Percentiles rank a stretch among this genome's conserved stretches.
These are phyloP conservation scores for Neurospora sp. DNA, from an alignment of 495 filamentous ascomycete species.

Conservation along the genomic window DNA sequence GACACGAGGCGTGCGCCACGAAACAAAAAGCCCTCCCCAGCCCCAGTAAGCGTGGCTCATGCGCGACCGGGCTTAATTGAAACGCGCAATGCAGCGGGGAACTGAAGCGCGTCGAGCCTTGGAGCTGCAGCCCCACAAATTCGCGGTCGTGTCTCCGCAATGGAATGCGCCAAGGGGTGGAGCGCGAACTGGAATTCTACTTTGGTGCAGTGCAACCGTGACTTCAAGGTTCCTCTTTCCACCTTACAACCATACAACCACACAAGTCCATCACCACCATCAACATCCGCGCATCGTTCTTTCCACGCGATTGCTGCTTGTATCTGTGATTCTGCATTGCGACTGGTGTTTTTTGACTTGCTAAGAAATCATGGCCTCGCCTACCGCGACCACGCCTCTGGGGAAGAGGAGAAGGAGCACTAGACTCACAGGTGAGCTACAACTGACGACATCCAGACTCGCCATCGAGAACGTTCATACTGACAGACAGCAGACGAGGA, in stretches of 20 bases:
- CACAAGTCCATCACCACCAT: constrained; percentile 1
- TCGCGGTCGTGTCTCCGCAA: constrained; percentile 17
- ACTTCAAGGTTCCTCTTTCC: constrained; percentile 5
- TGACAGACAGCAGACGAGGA: constrained; percentile 22
- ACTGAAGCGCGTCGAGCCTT: background rate
- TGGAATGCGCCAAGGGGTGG: constrained; percentile 5
- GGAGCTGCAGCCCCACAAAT: constrained; percentile 5
- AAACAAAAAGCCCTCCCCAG: background rate
- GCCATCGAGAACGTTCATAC: constrained; percentile 13
- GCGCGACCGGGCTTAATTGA: constrained; percentile 13
- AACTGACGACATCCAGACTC: constrained; percentile 4
- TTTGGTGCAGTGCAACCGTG: background rate
- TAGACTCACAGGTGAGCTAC: constrained; percentile 46
- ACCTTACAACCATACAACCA: background rate
- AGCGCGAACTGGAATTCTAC: constrained; percentile 2
- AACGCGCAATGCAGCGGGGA: constrained; percentile 8
- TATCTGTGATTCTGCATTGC: constrained; percentile 1
- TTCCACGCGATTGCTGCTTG: constrained; percentile 6
- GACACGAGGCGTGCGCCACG: background rate
- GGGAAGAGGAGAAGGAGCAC: constrained; percentile 63
- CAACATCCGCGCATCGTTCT: constrained; percentile 19
- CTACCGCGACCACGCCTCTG: constrained; percentile 43
- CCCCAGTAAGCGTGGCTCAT: background rate
- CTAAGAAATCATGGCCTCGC: constrained; percentile 34
- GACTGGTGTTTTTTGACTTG: constrained; percentile 10